phyloP scores from a whole-genome alignment of 345 rosid genomes.

The Clarkia xantiana region DNA sequence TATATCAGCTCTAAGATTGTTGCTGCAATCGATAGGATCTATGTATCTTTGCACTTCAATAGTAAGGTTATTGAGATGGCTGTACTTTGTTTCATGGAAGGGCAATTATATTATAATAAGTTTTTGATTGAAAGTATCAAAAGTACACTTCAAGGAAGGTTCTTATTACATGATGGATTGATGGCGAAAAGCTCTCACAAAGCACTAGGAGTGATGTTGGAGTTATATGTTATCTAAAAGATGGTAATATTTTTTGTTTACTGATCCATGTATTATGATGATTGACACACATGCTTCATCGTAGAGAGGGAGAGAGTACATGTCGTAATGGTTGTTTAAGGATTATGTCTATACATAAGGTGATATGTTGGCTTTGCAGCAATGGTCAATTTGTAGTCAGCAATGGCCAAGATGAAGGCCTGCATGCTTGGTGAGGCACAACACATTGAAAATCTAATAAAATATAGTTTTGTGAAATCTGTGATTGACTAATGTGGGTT shows the following conservation, averaged over 20 bases:
- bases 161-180: constrained; percentile 80
- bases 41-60: too few relatives aligned
- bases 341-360: too few relatives aligned
- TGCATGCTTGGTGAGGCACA: constrained; percentile 98
- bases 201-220: constrained; percentile 95
- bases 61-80: background rate
- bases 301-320: too few relatives aligned
- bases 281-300: too few relatives aligned
- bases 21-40: too few relatives aligned
- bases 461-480: too few relatives aligned
- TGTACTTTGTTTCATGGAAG: background rate
- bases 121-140: constrained; percentile 34
- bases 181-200: constrained; percentile 87
- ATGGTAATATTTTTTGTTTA: constrained; percentile 28
- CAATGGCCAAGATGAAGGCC: constrained; percentile 63
- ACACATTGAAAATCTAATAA: constrained; percentile 87
- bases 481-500: too few relatives aligned
- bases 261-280: too few relatives aligned
- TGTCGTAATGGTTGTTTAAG: too few relatives aligned
- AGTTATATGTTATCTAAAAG: constrained; percentile 91
- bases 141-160: constrained; percentile 92
- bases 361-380: too few relatives aligned
- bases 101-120: background rate
- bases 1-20: too few relatives aligned
- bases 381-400: too few relatives aligned